phyloP scores from a whole-genome alignment of 2,329 filamentous ascomycete genomes.

The Nannizziopsis arthrosporioides region DNA sequence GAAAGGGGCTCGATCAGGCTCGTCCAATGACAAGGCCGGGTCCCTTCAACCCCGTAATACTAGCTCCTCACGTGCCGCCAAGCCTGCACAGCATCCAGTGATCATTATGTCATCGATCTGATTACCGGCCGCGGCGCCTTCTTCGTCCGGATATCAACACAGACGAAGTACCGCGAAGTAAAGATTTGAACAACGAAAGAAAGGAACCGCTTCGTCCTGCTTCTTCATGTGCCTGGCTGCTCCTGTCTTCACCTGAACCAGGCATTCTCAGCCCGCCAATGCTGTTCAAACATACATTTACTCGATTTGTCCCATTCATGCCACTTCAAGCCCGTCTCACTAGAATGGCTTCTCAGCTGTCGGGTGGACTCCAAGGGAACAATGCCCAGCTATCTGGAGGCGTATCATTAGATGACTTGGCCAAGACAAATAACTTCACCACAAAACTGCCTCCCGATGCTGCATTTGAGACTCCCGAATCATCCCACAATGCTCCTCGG shows the following conservation, averaged over 20 bases:
- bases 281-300: conserved; percentile 10
- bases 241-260: not conserved
- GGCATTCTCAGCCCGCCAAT: conserved; percentile 5
- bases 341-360: conserved; percentile 15
- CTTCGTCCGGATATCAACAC: no score
- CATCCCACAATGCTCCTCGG: conserved; percentile 70
- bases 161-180: no score
- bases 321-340: conserved; percentile 9
- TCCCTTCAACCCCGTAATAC: no score
- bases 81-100: no score
- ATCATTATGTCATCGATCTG: no score
- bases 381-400: conserved; percentile 14
- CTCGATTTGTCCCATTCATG: not conserved
- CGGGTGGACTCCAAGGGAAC: not conserved
- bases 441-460: conserved; percentile 61
- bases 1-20: no score
- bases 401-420: conserved; percentile 40
- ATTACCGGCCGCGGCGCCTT: no score
- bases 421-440: conserved; percentile 55
- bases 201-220: not conserved
- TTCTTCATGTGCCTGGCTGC: not conserved
- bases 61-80: no score
- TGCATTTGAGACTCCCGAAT: conserved; percentile 64
- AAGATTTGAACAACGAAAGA: no score
- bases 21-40: no score